These are phyloP conservation scores for Tremella yokohamensis DNA, from an alignment of 768 basidiomycete genomes.

Conservation along the genomic window DNA sequence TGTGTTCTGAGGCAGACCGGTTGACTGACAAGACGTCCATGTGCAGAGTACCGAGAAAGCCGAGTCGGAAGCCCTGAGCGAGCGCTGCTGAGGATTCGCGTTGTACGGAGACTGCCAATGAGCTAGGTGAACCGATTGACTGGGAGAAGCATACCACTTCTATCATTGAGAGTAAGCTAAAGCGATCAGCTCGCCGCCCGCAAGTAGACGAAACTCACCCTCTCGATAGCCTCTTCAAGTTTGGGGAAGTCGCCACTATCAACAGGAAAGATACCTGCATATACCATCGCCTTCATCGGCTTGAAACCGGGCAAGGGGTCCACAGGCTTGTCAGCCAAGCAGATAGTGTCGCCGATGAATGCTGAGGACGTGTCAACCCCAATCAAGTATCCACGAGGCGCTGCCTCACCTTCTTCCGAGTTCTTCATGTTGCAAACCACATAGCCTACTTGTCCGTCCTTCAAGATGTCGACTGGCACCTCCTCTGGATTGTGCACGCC, in stretches of 20 bases:
- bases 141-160: slow-evolving; percentile 39
- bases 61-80: slow-evolving; percentile 89
- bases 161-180: slow-evolving; percentile 48
- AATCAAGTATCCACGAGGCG: not conserved
- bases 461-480: slow-evolving; percentile 58
- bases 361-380: slow-evolving; percentile 9
- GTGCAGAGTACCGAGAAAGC: slow-evolving; percentile 91
- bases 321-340: slow-evolving; percentile 68
- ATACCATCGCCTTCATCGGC: slow-evolving; percentile 93
- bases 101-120: slow-evolving; percentile 85
- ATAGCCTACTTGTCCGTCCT: slow-evolving; percentile 51
- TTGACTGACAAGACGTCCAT: slow-evolving; percentile 61
- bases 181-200: slow-evolving; percentile 14
- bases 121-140: slow-evolving; percentile 59
- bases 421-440: slow-evolving; percentile 95
- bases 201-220: slow-evolving; percentile 58
- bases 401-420: slow-evolving; percentile 71
- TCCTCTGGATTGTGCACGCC: slow-evolving; percentile 90
- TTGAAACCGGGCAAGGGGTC: slow-evolving; percentile 87
- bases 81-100: slow-evolving; percentile 89
- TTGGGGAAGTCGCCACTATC: slow-evolving; percentile 87
- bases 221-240: slow-evolving; percentile 89
- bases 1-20: slow-evolving; percentile 6
- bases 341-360: slow-evolving; percentile 84
- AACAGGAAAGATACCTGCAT: slow-evolving; percentile 88